phyloP scores from a whole-genome alignment of 2,329 filamentous ascomycete genomes.

The Sclerotinia spermophila region DNA sequence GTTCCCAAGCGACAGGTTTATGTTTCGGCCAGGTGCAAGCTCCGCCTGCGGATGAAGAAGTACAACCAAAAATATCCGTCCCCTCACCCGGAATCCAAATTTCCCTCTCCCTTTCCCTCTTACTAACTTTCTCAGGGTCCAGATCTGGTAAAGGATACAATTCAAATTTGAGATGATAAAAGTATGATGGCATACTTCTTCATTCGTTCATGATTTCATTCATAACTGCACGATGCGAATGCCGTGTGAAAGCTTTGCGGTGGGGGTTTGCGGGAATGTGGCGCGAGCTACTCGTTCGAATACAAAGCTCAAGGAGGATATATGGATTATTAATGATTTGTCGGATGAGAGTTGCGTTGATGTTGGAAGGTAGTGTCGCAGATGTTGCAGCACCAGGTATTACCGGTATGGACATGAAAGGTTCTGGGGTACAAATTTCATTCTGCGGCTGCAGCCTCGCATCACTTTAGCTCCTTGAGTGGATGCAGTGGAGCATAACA shows the following conservation, averaged over 20 bases:
- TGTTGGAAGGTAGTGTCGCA: neutral
- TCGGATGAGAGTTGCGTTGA: neutral
- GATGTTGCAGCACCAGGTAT: neutral
- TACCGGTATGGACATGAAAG: neutral
- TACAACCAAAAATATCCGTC: conserved; percentile 43
- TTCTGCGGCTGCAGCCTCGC: conserved; percentile 17
- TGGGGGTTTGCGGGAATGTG: neutral
- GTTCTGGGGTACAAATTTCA: conserved; percentile 5
- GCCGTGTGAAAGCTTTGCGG: neutral
- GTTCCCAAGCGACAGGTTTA: conserved; percentile 14
- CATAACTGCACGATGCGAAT: neutral
- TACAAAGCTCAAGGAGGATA: neutral
- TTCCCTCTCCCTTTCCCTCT: conserved; percentile 19
- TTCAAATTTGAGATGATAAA: conserved; percentile 65
- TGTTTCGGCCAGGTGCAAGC: conserved; percentile 28
- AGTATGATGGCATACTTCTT: conserved; percentile 44
- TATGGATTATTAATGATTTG: neutral
- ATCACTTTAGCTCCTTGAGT: conserved; percentile 7
- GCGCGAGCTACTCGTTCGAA: neutral
- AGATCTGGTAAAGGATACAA: conserved; percentile 45
- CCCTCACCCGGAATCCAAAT: conserved; percentile 51
- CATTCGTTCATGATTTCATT: conserved; percentile 8
- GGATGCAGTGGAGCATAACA: neutral
- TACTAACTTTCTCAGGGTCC: conserved; percentile 5
- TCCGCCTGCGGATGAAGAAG: neutral